Percentiles rank a stretch among this genome's conserved stretches.
These are phyloP conservation scores for Chrysoporthe deuterocubensis DNA, from an alignment of 2,329 filamentous ascomycete genomes.

Conservation along the genomic window DNA sequence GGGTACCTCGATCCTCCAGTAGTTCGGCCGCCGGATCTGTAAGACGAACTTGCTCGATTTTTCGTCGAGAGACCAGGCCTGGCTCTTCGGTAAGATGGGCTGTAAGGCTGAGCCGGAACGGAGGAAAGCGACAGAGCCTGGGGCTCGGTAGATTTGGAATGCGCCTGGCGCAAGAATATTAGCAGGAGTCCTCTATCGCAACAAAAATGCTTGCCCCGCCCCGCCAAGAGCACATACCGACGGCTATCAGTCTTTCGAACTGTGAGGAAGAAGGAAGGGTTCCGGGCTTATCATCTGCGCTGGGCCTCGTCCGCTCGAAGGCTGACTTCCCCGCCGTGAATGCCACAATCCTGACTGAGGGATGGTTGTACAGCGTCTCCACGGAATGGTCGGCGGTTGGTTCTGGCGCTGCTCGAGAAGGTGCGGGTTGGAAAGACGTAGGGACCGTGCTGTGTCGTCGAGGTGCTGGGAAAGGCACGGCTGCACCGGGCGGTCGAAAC, in stretches of 20 bases:
- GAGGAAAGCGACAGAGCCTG: slow-evolving; percentile 84
- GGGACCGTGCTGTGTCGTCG: slow-evolving; percentile 31
- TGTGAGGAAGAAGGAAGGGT: slow-evolving; percentile 74
- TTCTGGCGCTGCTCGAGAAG: slow-evolving; percentile 33
- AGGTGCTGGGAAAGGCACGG: slow-evolving; percentile 34
- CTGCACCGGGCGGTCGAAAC: slow-evolving; percentile 16
- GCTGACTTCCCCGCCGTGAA: slow-evolving; percentile 46
- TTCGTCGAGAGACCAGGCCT: slow-evolving; percentile 92
- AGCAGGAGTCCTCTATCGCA: neutral
- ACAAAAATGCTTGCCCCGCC: neutral
- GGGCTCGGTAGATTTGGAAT: slow-evolving; percentile 83
- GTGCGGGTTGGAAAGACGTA: slow-evolving; percentile 44
- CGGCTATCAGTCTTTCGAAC: slow-evolving; percentile 81
- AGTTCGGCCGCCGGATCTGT: slow-evolving; percentile 79
- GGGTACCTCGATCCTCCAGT: slow-evolving; percentile 89
- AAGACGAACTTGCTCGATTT: slow-evolving; percentile 82
- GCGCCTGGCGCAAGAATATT: slow-evolving; percentile 39
- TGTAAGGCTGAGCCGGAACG: slow-evolving; percentile 84
- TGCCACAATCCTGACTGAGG: slow-evolving; percentile 69
- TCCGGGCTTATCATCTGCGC: slow-evolving; percentile 55
- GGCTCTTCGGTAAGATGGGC: slow-evolving; percentile 85
- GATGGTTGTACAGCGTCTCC: slow-evolving; percentile 76
- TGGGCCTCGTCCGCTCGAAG: slow-evolving; percentile 35
- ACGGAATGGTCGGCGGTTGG: slow-evolving; percentile 45
- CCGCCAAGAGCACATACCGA: slow-evolving; percentile 56